phyloP scores from a whole-genome alignment of 2,329 filamentous ascomycete genomes.

The Penicillium digitatum region DNA sequence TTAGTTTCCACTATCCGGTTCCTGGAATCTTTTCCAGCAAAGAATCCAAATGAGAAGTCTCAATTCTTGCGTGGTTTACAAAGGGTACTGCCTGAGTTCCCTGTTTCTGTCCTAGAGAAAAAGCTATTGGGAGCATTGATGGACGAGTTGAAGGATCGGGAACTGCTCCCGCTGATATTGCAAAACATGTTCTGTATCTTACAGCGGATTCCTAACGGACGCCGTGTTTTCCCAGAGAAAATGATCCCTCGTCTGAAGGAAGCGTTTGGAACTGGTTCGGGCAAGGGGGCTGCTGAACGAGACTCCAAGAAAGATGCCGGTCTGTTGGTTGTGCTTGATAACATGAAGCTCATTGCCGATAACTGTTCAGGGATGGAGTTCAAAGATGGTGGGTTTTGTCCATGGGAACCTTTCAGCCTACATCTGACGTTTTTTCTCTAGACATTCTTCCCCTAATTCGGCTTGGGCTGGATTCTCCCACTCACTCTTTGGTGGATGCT shows the following conservation, averaged over 20 bases:
- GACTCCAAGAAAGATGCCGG: constrained; percentile 83
- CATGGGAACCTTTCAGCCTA: constrained; percentile 1
- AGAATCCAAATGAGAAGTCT: constrained; percentile 84
- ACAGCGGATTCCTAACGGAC: constrained; percentile 69
- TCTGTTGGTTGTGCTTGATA: constrained; percentile 84
- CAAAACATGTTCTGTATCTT: constrained; percentile 92
- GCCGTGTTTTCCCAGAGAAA: constrained; percentile 75
- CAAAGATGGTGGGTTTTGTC: constrained; percentile 67
- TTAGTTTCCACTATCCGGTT: constrained; percentile 95
- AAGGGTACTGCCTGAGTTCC: constrained; percentile 85
- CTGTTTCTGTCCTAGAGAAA: constrained; percentile 87
- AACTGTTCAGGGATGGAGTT: constrained; percentile 91
- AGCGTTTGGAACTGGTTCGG: constrained; percentile 64
- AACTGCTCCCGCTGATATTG: constrained; percentile 77
- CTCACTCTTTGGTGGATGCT: constrained; percentile 82
- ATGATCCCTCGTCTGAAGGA: constrained; percentile 81
- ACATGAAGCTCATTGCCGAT: constrained; percentile 68
- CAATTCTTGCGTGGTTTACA: constrained; percentile 86
- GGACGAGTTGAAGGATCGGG: constrained; percentile 90
- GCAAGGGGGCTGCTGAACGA: constrained; percentile 58
- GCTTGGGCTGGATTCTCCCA: constrained; percentile 79
- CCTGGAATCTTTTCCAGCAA: constrained; percentile 82
- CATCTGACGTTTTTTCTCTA: constrained; percentile 37
- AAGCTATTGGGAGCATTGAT: constrained; percentile 85
- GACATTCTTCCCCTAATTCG: constrained; percentile 85